These are phyloP conservation scores for Elaeis guineensis DNA, from an alignment of 176 grass and related monocot species.

Conservation along the genomic window DNA sequence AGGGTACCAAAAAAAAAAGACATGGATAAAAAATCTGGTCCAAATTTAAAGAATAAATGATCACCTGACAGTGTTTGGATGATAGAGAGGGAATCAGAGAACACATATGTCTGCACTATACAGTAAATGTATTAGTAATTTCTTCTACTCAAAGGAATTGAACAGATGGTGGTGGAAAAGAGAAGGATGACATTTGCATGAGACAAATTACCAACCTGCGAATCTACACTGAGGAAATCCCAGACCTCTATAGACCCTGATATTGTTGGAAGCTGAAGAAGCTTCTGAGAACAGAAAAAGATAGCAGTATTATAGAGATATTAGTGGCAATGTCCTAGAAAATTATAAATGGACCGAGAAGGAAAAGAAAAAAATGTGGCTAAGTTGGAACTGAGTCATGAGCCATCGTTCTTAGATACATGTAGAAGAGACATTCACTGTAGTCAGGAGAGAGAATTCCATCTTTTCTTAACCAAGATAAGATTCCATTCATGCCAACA, in stretches of 20 bases:
- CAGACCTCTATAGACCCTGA: conserved; percentile 98
- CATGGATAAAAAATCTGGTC: too few species aligned
- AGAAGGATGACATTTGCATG: conserved; percentile 10
- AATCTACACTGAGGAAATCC: conserved; percentile 48
- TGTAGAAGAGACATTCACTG: too few species aligned
- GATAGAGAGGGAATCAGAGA: conserved; percentile 75
- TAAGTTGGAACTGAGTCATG: too few species aligned
- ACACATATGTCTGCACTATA: conserved; percentile 72
- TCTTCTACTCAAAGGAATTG: neutral
- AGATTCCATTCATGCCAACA: too few species aligned
- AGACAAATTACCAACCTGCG: conserved; percentile 58
- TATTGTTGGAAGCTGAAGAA: conserved; percentile 89
- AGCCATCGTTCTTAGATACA: too few species aligned
- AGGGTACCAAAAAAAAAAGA: too few species aligned
- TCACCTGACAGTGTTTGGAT: conserved; percentile 86
- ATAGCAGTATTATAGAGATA: neutral
- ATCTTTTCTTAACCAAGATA: too few species aligned
- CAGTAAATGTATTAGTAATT: conserved; percentile 1
- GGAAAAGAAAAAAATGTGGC: neutral
- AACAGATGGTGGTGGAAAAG: conserved; percentile 10
- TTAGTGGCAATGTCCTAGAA: conserved; percentile 13
- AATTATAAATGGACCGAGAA: neutral
- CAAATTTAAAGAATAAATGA: conserved; percentile 1
- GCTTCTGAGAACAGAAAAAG: conserved; percentile 49
- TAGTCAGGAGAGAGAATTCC: too few species aligned